Percentiles rank a stretch among this genome's conserved stretches.
Conservation (phyloP, 1,139 yeast genomes). For the Yamadazyma atlantica region DNA sequence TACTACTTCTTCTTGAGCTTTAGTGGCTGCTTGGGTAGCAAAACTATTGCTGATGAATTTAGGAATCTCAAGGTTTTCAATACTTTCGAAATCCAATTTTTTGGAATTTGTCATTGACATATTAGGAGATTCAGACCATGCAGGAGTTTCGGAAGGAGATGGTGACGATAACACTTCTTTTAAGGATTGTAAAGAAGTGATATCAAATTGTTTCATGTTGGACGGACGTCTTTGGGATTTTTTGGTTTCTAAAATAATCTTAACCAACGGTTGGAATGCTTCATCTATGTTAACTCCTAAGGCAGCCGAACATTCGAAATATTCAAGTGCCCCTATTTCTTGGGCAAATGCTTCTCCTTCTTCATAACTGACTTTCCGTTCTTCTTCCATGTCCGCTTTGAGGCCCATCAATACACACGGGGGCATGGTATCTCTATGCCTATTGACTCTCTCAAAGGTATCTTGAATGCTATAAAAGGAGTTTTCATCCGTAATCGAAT, state of each 20-base stretch:
- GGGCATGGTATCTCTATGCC: constrained; percentile 22
- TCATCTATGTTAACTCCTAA: constrained; percentile 23
- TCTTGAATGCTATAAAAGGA: constrained; percentile 33
- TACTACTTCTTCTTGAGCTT: neutral
- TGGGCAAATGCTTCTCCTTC: constrained; percentile 31
- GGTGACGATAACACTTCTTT: constrained; percentile 8
- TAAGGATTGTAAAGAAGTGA: constrained; percentile 10
- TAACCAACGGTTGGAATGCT: constrained; percentile 29
- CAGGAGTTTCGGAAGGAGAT: neutral
- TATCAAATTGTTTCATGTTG: constrained; percentile 3
- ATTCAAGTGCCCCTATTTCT: constrained; percentile 26
- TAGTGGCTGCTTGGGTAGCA: constrained; percentile 1
- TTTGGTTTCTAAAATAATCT: constrained; percentile 8
- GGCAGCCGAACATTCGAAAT: constrained; percentile 31
- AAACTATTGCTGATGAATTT: constrained; percentile 8
- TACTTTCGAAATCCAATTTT: constrained; percentile 6
- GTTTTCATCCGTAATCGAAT: constrained; percentile 26
- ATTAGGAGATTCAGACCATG: neutral
- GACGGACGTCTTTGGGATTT: constrained; percentile 4
- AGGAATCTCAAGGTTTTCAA: constrained; percentile 9
- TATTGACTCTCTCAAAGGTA: constrained; percentile 20
- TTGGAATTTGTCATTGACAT: neutral
- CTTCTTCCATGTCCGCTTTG: constrained; percentile 27
- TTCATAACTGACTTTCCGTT: constrained; percentile 26
- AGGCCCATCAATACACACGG: constrained; percentile 34